These are phyloP conservation scores for Dryas octopetala DNA, from an alignment of 306 rosid genomes.

Conservation along the genomic window DNA sequence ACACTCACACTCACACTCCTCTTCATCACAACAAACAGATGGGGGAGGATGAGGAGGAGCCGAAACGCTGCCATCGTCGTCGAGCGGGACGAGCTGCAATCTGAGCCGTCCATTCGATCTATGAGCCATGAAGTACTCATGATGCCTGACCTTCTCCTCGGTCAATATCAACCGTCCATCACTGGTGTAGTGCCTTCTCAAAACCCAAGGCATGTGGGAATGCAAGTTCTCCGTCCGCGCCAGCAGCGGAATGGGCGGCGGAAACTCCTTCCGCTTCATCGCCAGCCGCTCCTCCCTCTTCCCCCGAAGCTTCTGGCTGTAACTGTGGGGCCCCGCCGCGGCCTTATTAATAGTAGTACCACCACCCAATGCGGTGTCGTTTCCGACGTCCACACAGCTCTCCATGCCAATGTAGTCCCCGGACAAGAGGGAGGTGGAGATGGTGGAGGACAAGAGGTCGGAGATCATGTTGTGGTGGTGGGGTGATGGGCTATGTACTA, in stretches of 20 bases:
- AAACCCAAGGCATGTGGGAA: conserved; percentile 67
- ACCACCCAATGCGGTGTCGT: background rate
- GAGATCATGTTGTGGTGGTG: conserved; percentile 9
- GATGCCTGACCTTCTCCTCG: conserved; percentile 58
- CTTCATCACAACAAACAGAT: background rate
- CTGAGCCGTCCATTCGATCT: conserved; percentile 74
- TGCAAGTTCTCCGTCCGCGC: conserved; percentile 59
- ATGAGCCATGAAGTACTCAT: conserved; percentile 58
- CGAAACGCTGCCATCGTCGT: conserved; percentile 5
- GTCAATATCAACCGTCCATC: conserved; percentile 66
- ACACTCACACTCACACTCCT: background rate
- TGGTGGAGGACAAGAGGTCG: background rate
- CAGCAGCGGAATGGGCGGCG: conserved; percentile 61
- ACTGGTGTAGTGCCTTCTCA: conserved; percentile 52
- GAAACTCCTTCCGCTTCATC: conserved; percentile 36
- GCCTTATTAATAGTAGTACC: too few relatives aligned
- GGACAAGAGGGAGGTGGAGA: background rate
- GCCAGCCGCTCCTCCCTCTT: conserved; percentile 10
- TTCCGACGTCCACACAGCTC: conserved; percentile 54
- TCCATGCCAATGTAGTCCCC: conserved; percentile 60
- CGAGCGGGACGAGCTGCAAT: conserved; percentile 55
- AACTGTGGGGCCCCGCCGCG: background rate
- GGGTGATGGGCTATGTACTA: background rate
- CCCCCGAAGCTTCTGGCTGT: background rate
- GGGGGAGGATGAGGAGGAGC: too few relatives aligned